These are phyloP conservation scores for Hypoxylon perforatum DNA, from an alignment of 495 filamentous ascomycete species.

Conservation along the genomic window DNA sequence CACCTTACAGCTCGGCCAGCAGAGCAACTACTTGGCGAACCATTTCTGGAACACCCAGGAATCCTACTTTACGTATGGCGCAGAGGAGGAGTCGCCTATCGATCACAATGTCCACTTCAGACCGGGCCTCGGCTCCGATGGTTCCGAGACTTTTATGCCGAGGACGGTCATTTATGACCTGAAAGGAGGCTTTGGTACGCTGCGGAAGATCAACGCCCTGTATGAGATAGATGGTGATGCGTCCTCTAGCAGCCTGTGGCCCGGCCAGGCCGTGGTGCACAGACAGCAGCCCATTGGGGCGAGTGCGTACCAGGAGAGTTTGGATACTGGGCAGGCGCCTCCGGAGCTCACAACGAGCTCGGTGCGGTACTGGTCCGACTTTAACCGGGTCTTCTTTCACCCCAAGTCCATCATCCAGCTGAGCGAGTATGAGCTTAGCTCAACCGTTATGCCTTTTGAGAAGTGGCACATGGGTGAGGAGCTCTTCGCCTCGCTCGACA, in stretches of 20 bases:
- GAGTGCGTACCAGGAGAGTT: conserved; percentile 78
- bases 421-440: conserved; percentile 86
- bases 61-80: conserved; percentile 94
- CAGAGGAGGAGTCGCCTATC: conserved; percentile 72
- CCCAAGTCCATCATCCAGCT: conserved; percentile 88
- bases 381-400: conserved; percentile 89
- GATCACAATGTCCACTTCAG: conserved; percentile 95
- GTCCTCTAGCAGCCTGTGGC: conserved; percentile 69
- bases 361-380: conserved; percentile 96
- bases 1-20: conserved; percentile 91
- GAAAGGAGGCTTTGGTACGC: conserved; percentile 88
- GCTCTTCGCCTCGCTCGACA: conserved; percentile 82
- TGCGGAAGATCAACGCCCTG: conserved; percentile 87
- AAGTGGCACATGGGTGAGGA: conserved; percentile 82
- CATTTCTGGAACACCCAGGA: conserved; percentile 99
- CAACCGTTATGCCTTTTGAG: conserved; percentile 83
- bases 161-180: conserved; percentile 94
- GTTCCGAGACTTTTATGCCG: conserved; percentile 90
- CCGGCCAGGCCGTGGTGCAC: conserved; percentile 75
- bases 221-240: conserved; percentile 75
- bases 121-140: conserved; percentile 83
- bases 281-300: conserved; percentile 71
- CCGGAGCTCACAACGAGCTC: conserved; percentile 71
- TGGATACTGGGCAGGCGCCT: conserved; percentile 75
- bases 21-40: conserved; percentile 92